Evolutionary conservation across 768 basidiomycete genomes (phyloP).

Genomic region (Trichaptum fuscoviolaceum): DNA sequence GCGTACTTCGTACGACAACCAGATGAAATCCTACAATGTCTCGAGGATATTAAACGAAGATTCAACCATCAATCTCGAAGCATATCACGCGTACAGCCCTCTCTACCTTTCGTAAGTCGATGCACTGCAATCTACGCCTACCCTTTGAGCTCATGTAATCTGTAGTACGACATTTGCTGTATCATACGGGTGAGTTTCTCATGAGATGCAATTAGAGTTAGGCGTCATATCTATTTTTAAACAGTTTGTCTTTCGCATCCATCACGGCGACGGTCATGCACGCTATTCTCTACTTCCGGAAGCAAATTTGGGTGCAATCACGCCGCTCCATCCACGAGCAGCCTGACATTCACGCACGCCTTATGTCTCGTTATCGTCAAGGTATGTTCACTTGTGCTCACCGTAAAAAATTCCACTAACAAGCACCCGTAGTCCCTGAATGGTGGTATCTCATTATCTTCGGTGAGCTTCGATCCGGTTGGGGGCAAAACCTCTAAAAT

Average conservation of each 20-base stretch:
- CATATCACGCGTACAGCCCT: conserved; percentile 44
- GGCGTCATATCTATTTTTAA: conserved; percentile 11
- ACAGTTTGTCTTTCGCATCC: conserved; percentile 65
- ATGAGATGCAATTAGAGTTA: neutral
- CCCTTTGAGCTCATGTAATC: conserved; percentile 8
- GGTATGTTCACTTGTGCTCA: conserved; percentile 36
- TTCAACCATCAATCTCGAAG: conserved; percentile 34
- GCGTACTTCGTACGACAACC: conserved; percentile 21
- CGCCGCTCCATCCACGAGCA: conserved; percentile 62
- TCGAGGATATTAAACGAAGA: conserved; percentile 34
- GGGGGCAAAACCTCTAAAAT: conserved; percentile 22
- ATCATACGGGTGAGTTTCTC: conserved; percentile 38
- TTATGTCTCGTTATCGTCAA: conserved; percentile 34
- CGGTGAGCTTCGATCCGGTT: conserved; percentile 12
- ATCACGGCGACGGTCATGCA: conserved; percentile 75
- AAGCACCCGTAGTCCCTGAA: conserved; percentile 50
- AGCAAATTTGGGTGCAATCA: conserved; percentile 70
- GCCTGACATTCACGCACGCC: conserved; percentile 36
- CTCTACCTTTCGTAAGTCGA: conserved; percentile 37
- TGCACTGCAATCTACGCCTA: conserved; percentile 22
- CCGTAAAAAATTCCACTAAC: neutral
- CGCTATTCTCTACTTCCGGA: conserved; percentile 46
- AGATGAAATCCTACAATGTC: conserved; percentile 39
- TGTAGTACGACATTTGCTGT: conserved; percentile 48
- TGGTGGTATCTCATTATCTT: conserved; percentile 82